Percentiles rank a stretch among this genome's conserved stretches.
phyloP scores from a whole-genome alignment of 1,139 yeast species.

The Magnusiomyces tetraspermus region DNA sequence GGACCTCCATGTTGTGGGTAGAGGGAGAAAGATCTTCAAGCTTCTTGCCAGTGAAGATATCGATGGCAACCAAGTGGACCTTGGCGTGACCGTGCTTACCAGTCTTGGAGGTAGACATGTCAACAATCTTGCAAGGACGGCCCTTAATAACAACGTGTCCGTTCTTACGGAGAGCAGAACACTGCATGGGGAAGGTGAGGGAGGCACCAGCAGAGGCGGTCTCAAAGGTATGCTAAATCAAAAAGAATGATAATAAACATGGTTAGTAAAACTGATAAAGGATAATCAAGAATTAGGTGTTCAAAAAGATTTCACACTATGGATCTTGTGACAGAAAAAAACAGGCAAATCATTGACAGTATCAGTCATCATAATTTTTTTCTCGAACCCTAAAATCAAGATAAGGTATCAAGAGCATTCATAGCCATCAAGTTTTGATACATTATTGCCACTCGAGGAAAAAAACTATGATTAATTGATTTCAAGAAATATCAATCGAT shows the following conservation, averaged over 20 bases:
- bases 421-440: no score
- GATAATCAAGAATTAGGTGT: background rate
- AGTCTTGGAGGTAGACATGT: slow-evolving; percentile 99
- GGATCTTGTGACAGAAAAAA: background rate
- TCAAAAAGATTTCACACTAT: background rate
- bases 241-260: background rate
- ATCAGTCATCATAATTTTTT: no score
- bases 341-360: background rate
- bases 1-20: slow-evolving; percentile 99
- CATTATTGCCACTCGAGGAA: no score
- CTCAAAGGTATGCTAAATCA: slow-evolving; percentile 78
- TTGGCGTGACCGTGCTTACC: slow-evolving; percentile 99
- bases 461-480: no score
- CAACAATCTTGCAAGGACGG: slow-evolving; percentile 99
- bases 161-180: slow-evolving; percentile 99
- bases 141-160: slow-evolving; percentile 98
- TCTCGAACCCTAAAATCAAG: no score
- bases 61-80: slow-evolving; percentile 98
- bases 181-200: slow-evolving; percentile 96
- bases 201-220: slow-evolving; percentile 99
- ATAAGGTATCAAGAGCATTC: no score
- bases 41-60: slow-evolving; percentile 98
- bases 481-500: no score
- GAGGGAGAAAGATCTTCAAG: slow-evolving; percentile 99
- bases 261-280: slow-evolving; percentile 1